Base-by-base conservation (phyloP, 768 basidiomycete species). In the Phallus indusiatus region DNA sequence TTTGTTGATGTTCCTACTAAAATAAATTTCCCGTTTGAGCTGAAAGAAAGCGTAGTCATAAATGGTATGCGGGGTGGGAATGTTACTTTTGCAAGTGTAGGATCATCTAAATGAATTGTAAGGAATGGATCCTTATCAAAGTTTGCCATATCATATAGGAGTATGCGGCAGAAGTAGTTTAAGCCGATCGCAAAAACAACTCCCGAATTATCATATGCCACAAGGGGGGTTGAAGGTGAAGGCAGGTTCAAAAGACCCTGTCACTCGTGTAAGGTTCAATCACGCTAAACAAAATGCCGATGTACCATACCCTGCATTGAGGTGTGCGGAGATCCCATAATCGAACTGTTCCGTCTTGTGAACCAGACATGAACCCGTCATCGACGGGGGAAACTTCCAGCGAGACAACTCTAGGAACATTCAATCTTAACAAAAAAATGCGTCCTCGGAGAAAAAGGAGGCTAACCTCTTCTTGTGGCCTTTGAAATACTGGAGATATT, bases 351-450 rank as follows among this genome's bases (percentile, higher is more conserved):
- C 87, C 90, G 75, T 99, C 96, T 69, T 90, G 75, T 0, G 94
- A 90, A 1, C 85, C 90, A 11, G 95, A 96, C 80, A 99, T 87
- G 75, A 99, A 98, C 0, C 88, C 88, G 67, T 98, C 94, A 67
- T 97, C 90, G 1, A 88, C 78, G 0, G 96, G 96, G 0, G 90
- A 92, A 59, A 98, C 84, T 68, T 94, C 88, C 11, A 99, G 75
- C 0, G 94, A 95, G 35, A 89, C 80, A 2, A 99, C 96, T 59
- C 85, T 78, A 62, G 6, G 16, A 14, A 53, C 22, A 42, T 18
- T 46, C 22, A 34, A 33, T 12, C 46, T 36, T 51, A 22, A 10
- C 20, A 47, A 5, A 14, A 16, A 33, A 48, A 51, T 42, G 53
- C 47, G 10, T 17, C 1, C 37, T 53, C 7, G 49, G 22, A 20